Conservation (phyloP, 2,329 filamentous ascomycete genomes). For the Lasiodiplodia hormozganensis region DNA sequence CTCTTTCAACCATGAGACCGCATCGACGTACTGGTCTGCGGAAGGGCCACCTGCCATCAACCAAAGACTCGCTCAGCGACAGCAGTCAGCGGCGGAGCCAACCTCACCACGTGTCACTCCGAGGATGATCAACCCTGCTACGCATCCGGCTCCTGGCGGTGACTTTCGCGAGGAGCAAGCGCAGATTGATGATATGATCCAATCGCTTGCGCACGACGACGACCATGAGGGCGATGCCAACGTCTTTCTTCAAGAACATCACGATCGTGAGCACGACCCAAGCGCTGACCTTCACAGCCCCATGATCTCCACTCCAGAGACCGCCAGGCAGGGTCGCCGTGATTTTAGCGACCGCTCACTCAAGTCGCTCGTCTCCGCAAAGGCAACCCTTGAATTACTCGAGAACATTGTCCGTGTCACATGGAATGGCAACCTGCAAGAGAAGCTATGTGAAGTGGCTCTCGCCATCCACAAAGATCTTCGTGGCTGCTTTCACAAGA, state of each 20-base stretch:
- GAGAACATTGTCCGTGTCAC: background rate
- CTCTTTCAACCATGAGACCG: background rate
- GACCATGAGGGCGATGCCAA: background rate
- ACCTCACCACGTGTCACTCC: background rate
- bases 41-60: background rate
- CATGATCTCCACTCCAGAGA: background rate
- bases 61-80: background rate
- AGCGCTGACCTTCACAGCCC: background rate
- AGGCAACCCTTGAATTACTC: background rate
- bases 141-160: background rate
- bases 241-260: background rate
- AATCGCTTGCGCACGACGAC: background rate
- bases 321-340: background rate
- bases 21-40: background rate
- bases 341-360: slow-evolving; percentile 4
- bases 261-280: background rate
- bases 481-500: background rate
- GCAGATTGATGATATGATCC: slow-evolving; percentile 5
- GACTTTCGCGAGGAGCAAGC: background rate
- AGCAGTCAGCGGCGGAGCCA: background rate
- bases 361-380: background rate
- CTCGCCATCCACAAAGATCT: background rate
- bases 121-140: background rate
- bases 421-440: slow-evolving; percentile 1
- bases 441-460: background rate